These are phyloP conservation scores for Moringa oleifera DNA, from an alignment of 345 rosid species.

Conservation along the genomic window DNA sequence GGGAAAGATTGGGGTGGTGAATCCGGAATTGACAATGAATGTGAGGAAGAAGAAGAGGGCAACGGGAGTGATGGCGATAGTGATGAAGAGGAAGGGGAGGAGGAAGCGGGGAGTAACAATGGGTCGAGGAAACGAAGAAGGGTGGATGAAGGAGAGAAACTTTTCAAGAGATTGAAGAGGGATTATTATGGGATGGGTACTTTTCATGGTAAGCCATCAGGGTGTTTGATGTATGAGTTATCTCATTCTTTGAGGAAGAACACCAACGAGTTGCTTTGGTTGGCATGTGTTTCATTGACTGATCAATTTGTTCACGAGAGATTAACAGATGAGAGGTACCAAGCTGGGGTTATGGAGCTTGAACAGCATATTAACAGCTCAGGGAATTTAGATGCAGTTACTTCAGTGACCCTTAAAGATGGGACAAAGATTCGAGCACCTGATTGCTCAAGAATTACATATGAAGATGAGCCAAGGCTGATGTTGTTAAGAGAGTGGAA, in stretches of 20 bases:
- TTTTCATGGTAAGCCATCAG: constrained; percentile 93
- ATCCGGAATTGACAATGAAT: constrained; percentile 23
- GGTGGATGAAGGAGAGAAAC: constrained; percentile 39
- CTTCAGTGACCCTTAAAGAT: constrained; percentile 76
- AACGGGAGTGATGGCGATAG: constrained; percentile 34
- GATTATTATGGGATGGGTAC: constrained; percentile 80
- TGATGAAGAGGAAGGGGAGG: constrained; percentile 36
- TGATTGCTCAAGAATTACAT: constrained; percentile 75
- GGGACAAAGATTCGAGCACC: constrained; percentile 91
- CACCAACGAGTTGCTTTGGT: constrained; percentile 89
- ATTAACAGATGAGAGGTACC: constrained; percentile 91
- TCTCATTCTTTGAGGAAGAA: constrained; percentile 78
- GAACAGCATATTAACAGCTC: constrained; percentile 86
- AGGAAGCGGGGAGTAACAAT: constrained; percentile 23
- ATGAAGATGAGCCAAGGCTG: constrained; percentile 88
- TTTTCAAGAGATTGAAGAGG: constrained; percentile 61
- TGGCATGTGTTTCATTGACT: constrained; percentile 89
- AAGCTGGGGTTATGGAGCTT: constrained; percentile 95
- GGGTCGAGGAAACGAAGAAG: constrained; percentile 68
- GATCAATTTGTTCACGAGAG: constrained; percentile 97
- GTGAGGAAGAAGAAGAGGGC: constrained; percentile 27
- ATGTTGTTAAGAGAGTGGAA: constrained; percentile 95
- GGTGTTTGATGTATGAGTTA: constrained; percentile 75
- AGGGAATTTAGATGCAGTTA: constrained; percentile 73
- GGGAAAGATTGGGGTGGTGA: constrained; percentile 16